Evolutionary conservation across 1,139 yeast species (phyloP).

Genomic region (Pichia terricola): DNA sequence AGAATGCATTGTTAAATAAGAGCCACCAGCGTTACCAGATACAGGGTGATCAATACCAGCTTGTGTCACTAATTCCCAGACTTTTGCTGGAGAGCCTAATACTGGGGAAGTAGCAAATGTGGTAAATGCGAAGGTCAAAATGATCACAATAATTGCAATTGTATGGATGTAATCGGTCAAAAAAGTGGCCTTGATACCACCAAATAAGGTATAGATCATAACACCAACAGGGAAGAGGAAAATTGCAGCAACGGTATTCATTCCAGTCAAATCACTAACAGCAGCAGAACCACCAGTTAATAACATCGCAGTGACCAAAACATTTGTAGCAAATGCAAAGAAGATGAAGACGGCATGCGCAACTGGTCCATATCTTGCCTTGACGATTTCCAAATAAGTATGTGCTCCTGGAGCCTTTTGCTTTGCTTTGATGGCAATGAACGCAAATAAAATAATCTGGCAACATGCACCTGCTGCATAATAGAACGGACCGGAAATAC

Average conservation of each 20-base stretch:
- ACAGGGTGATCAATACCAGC: constrained; percentile 29
- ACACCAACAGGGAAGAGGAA: constrained; percentile 37
- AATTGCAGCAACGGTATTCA: constrained; percentile 31
- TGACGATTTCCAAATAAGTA: constrained; percentile 43
- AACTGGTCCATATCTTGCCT: constrained; percentile 38
- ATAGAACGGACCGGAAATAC: constrained; percentile 37
- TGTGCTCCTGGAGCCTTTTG: constrained; percentile 48
- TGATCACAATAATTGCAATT: constrained; percentile 19
- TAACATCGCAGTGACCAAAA: constrained; percentile 27
- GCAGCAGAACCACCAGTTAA: constrained; percentile 34
- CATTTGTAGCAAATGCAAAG: constrained; percentile 22
- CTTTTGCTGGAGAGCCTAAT: constrained; percentile 38
- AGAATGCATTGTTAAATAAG: constrained; percentile 38
- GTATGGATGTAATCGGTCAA: constrained; percentile 25
- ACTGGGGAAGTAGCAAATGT: constrained; percentile 32
- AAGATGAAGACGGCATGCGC: constrained; percentile 20
- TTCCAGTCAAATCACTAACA: constrained; percentile 31
- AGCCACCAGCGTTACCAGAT: constrained; percentile 36
- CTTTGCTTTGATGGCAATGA: constrained; percentile 44
- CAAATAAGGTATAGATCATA: constrained; percentile 32
- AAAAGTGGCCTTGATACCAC: constrained; percentile 37
- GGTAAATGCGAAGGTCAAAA: constrained; percentile 31
- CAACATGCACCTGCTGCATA: constrained; percentile 48
- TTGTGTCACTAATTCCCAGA: constrained; percentile 35
- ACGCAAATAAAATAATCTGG: constrained; percentile 43